phyloP scores from a whole-genome alignment of 73 alveolate species.

The Tetrahymena thermophila region DNA sequence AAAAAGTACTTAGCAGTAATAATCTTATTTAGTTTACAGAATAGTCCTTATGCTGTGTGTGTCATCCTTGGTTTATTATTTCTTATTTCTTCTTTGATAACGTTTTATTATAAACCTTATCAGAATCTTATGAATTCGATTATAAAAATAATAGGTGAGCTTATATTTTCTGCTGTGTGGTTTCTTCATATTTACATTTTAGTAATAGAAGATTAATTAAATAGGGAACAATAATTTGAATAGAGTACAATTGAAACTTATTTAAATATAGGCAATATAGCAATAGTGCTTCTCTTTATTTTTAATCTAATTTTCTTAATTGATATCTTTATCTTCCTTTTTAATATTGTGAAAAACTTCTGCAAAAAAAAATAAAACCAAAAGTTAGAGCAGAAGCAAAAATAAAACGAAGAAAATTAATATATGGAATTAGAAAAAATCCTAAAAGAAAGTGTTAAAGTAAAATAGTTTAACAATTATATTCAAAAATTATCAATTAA shows the following conservation, averaged over 20 bases:
- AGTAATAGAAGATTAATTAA: neutral
- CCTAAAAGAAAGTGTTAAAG: neutral
- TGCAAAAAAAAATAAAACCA: neutral
- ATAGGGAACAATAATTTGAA: neutral
- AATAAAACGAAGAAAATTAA: neutral
- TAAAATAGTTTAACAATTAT: too few species aligned
- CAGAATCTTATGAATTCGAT: neutral
- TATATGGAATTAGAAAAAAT: neutral
- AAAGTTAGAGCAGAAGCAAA: neutral
- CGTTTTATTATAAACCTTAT: neutral
- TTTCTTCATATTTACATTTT: neutral
- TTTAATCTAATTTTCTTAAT: neutral
- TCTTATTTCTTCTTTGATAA: neutral
- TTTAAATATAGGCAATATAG: neutral
- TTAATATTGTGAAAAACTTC: neutral
- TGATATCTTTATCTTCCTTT: neutral
- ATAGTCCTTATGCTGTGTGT: neutral
- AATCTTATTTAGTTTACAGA: neutral
- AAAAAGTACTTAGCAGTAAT: neutral
- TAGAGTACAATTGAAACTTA: neutral
- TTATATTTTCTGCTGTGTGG: neutral
- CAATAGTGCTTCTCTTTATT: neutral
- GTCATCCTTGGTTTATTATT: neutral
- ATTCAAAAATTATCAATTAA: neutral
- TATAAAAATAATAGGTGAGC: neutral